phyloP scores from a whole-genome alignment of 2,329 filamentous ascomycete species.

The Diaporthe sp. region DNA sequence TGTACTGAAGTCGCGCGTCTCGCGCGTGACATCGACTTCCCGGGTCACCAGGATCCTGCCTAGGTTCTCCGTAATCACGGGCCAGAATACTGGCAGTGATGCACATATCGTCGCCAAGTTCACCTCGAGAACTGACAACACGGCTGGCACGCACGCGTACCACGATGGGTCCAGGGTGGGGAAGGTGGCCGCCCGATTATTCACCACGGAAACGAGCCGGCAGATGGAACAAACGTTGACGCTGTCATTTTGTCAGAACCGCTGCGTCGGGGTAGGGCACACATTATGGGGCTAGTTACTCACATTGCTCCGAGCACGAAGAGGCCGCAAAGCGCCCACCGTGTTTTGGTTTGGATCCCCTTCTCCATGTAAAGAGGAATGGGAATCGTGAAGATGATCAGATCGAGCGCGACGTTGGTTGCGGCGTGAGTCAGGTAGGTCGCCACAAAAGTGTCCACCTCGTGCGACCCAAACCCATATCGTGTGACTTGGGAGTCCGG shows the following conservation, averaged over 20 bases:
- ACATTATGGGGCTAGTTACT: conserved; percentile 27
- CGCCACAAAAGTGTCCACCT: conserved; percentile 45
- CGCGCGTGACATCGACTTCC: conserved; percentile 50
- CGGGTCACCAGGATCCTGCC: conserved; percentile 54
- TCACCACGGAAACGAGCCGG: conserved; percentile 50
- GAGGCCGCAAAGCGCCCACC: conserved; percentile 49
- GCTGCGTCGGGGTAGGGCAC: no score
- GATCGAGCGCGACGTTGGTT: conserved; percentile 51
- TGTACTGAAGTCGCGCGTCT: conserved; percentile 29
- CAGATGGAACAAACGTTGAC: conserved; percentile 51
- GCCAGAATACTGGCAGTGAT: conserved; percentile 36
- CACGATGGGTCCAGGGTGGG: conserved; percentile 54
- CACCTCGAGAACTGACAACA: conserved; percentile 52
- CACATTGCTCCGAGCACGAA: conserved; percentile 51
- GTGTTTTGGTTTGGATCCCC: conserved; percentile 47
- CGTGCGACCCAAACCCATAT: conserved; percentile 52
- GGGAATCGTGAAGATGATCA: conserved; percentile 51
- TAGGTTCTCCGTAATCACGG: conserved; percentile 47
- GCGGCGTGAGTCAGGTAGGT: conserved; percentile 49
- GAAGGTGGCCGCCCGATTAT: conserved; percentile 49
- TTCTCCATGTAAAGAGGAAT: conserved; percentile 49
- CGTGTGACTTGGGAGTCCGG: conserved; percentile 11
- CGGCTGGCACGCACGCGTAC: conserved; percentile 52
- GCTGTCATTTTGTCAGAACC: conserved; percentile 40
- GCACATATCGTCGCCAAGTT: conserved; percentile 43